Conservation (phyloP, 2,329 filamentous ascomycete species). For the Colletotrichum cuscutae region DNA sequence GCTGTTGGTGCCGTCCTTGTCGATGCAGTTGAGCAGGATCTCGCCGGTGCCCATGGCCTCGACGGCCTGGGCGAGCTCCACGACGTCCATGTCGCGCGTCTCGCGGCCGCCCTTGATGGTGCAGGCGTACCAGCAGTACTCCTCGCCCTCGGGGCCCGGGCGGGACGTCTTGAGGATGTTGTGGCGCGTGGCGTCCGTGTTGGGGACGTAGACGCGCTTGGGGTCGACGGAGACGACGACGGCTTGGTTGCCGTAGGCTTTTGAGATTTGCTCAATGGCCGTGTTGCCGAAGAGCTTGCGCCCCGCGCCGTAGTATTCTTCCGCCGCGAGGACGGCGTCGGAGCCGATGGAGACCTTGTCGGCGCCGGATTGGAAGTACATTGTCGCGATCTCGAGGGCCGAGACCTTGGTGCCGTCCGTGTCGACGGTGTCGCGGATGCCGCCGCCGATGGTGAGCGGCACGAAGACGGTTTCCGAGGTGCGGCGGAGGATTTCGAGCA, state of each 20-base stretch:
- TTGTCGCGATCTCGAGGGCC: constrained; percentile 90
- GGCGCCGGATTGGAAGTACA: constrained; percentile 97
- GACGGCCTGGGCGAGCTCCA: constrained; percentile 87
- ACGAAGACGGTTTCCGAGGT: constrained; percentile 95
- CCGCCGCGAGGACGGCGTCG: constrained; percentile 91
- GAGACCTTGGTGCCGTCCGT: constrained; percentile 87
- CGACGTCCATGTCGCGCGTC: constrained; percentile 91
- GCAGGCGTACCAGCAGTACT: constrained; percentile 95
- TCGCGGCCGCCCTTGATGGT: constrained; percentile 96
- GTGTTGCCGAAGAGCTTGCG: constrained; percentile 80
- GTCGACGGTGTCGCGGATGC: constrained; percentile 93
- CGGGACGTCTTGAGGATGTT: constrained; percentile 75
- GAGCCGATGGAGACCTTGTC: constrained; percentile 98
- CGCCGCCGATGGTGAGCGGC: constrained; percentile 93
- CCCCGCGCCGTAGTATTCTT: constrained; percentile 84
- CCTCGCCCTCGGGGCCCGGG: constrained; percentile 80
- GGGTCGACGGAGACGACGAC: constrained; percentile 97
- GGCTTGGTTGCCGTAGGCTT: constrained; percentile 94
- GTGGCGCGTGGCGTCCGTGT: constrained; percentile 77
- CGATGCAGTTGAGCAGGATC: constrained; percentile 96
- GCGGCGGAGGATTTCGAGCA: constrained; percentile 91
- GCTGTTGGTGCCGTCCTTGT: constrained; percentile 93
- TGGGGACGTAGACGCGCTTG: constrained; percentile 86
- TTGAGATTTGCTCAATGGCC: constrained; percentile 94
- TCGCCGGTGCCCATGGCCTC: constrained; percentile 97